Conservation (phyloP, 345 rosid species). For the Populus tremula region DNA sequence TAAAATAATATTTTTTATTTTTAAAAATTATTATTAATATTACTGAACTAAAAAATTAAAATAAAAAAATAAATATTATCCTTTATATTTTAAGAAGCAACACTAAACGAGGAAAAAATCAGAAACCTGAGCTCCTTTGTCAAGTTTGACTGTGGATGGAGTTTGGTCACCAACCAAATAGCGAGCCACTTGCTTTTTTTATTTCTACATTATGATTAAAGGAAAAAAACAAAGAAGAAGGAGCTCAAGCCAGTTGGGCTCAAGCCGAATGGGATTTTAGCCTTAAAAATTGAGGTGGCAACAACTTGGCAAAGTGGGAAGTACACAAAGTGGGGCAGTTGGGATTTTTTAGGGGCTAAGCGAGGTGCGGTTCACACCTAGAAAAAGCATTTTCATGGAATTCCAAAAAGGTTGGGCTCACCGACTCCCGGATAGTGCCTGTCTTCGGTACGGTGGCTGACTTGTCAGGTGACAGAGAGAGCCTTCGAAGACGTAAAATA, state of each 20-base stretch:
- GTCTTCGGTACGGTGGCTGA: background rate
- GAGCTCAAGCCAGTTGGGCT: background rate
- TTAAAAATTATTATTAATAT: no score
- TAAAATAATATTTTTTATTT: no score
- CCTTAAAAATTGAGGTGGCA: slow-evolving; percentile 18
- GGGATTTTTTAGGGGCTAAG: slow-evolving; percentile 16
- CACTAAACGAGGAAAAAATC: background rate
- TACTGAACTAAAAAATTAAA: no score
- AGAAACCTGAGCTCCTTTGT: background rate
- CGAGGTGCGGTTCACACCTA: slow-evolving; percentile 22
- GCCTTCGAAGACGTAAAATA: background rate
- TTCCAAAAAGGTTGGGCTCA: slow-evolving; percentile 16
- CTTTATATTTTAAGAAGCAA: no score
- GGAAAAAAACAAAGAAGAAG: background rate
- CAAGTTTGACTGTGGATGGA: background rate
- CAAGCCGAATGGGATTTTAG: background rate
- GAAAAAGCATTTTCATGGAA: background rate
- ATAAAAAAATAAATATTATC: no score
- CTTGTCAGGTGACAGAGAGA: background rate
- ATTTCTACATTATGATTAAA: background rate
- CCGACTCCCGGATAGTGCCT: slow-evolving; percentile 8
- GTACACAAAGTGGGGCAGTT: slow-evolving; percentile 16
- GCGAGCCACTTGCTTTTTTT: background rate
- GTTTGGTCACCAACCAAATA: slow-evolving; percentile 14
- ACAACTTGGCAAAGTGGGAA: slow-evolving; percentile 4